These are phyloP conservation scores for Cladosporium halotolerans DNA, from an alignment of 2,329 filamentous ascomycete species.

Conservation along the genomic window DNA sequence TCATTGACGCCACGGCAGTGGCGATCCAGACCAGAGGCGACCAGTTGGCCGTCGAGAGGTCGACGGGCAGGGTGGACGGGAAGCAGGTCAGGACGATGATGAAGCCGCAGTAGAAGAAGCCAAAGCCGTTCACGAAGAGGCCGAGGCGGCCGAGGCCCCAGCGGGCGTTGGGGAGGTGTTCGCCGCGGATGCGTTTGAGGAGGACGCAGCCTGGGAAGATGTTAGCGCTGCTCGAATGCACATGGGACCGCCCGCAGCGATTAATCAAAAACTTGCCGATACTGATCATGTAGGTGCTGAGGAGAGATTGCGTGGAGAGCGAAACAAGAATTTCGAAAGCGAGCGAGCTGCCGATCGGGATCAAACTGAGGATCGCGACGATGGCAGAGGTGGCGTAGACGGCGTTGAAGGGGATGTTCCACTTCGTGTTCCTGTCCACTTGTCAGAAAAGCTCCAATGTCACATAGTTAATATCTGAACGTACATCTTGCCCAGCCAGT, in stretches of 20 bases:
- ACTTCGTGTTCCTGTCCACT: constrained; percentile 1
- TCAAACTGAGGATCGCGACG: constrained; percentile 29
- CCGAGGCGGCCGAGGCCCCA: constrained; percentile 22
- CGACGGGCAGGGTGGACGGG: constrained; percentile 23
- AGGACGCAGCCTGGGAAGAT: constrained; percentile 18
- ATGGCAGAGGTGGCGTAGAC: constrained; percentile 27
- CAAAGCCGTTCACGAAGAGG: constrained; percentile 23
- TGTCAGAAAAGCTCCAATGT: constrained; percentile 2
- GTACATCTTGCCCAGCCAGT: constrained; percentile 23
- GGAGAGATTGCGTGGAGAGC: constrained; percentile 28
- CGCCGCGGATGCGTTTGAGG: constrained; percentile 17
- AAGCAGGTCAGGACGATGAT: constrained; percentile 28
- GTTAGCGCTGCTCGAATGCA: background rate
- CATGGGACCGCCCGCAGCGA: too few species aligned
- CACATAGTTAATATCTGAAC: constrained; percentile 14
- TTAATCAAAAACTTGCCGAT: constrained; percentile 15
- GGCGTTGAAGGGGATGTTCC: constrained; percentile 30
- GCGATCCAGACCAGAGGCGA: constrained; percentile 25
- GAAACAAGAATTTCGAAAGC: constrained; percentile 31
- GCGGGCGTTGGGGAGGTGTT: constrained; percentile 18
- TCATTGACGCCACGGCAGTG: constrained; percentile 22
- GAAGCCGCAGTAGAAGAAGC: constrained; percentile 23
- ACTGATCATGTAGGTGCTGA: constrained; percentile 31
- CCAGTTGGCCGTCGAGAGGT: constrained; percentile 25
- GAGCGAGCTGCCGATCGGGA: constrained; percentile 31